Conservation (phyloP, 1,139 yeast genomes). For the Candida frijolesensis region DNA sequence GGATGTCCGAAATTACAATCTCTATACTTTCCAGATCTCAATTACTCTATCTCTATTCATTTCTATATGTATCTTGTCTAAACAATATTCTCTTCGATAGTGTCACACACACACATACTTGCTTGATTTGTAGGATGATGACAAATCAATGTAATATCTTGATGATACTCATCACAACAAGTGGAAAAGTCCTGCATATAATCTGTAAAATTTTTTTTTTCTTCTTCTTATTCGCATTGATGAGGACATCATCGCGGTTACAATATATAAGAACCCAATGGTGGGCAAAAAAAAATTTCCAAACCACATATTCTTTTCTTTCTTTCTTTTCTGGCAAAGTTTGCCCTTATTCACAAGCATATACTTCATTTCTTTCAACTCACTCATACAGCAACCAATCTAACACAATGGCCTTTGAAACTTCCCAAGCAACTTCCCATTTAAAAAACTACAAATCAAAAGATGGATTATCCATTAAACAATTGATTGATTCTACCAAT, state of each 20-base stretch:
- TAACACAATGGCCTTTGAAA: slow-evolving; percentile 47
- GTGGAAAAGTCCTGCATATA: not conserved
- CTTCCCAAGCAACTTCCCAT: slow-evolving; percentile 66
- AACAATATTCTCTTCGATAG: no score
- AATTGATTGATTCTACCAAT: slow-evolving; percentile 83
- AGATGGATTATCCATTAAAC: slow-evolving; percentile 85
- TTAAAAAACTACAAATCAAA: slow-evolving; percentile 65
- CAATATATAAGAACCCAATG: not conserved
- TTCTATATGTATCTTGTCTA: no score
- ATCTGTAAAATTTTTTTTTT: not conserved
- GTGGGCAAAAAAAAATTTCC: slow-evolving; percentile 7
- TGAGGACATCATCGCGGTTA: not conserved
- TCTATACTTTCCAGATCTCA: no score
- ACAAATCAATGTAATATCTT: not conserved
- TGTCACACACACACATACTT: no score
- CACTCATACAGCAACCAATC: not conserved
- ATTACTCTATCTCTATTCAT: no score
- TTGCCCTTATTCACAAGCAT: slow-evolving; percentile 30
- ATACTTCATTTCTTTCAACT: slow-evolving; percentile 2
- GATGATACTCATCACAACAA: not conserved
- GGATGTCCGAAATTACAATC: not conserved
- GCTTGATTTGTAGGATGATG: not conserved
- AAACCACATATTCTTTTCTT: slow-evolving; percentile 12
- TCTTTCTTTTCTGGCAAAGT: slow-evolving; percentile 47
- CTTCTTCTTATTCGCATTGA: not conserved